Evolutionary conservation across 257 asterid species (phyloP).

Genomic region (Parsonsia alboflavescens): DNA sequence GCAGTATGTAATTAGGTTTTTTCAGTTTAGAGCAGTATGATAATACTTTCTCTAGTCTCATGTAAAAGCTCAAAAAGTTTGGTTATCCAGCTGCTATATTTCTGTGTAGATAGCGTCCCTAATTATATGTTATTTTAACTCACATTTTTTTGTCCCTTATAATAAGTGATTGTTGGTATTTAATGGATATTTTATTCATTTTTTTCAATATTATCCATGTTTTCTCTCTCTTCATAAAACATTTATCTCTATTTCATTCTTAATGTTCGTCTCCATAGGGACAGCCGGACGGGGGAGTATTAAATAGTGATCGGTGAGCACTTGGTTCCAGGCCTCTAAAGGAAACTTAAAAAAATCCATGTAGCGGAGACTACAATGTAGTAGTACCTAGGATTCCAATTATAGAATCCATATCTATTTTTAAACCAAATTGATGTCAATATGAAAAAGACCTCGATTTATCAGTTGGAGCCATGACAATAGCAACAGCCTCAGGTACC

Average conservation of each 20-base stretch:
- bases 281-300: too few species aligned
- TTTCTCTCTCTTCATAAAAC: too few species aligned
- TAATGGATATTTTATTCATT: too few species aligned
- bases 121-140: too few species aligned
- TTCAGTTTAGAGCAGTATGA: not conserved
- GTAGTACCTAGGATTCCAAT: not conserved
- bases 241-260: too few species aligned
- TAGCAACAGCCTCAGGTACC: slow-evolving; percentile 54
- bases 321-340: not conserved
- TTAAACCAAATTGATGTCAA: not conserved
- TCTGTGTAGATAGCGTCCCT: not conserved
- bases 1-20: not conserved
- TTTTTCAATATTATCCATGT: too few species aligned
- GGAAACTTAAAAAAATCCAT: not conserved
- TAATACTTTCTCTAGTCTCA: not conserved
- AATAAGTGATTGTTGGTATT: too few species aligned
- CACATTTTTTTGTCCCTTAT: too few species aligned
- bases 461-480: slow-evolving; percentile 51
- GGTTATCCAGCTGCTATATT: not conserved
- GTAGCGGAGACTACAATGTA: not conserved
- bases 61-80: not conserved
- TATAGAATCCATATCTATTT: not conserved
- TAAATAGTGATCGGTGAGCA: not conserved
- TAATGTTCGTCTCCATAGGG: too few species aligned
- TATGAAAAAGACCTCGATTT: slow-evolving; percentile 30